Evolutionary conservation across 2,329 filamentous ascomycete species (phyloP).

Genomic region (Neoascochyta sp.): DNA sequence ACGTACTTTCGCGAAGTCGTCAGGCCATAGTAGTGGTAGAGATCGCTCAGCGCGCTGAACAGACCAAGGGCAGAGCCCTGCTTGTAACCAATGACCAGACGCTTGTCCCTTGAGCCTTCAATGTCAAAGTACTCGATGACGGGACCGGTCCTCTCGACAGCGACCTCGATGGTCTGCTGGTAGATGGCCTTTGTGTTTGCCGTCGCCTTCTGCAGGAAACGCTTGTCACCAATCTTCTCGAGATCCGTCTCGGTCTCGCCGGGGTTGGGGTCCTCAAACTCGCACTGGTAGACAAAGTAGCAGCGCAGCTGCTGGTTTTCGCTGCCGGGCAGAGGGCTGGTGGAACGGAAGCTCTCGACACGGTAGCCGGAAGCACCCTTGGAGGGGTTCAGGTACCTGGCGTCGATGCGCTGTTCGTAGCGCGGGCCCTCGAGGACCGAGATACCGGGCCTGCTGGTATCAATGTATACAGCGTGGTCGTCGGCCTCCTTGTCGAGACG

Average conservation of each 20-base stretch:
- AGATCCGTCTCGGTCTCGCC: slow-evolving; percentile 76
- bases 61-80: slow-evolving; percentile 86
- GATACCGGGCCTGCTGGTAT: slow-evolving; percentile 87
- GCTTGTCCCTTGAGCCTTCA: slow-evolving; percentile 84
- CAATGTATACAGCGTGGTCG: slow-evolving; percentile 97
- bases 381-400: slow-evolving; percentile 87
- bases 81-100: slow-evolving; percentile 90
- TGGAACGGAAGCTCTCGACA: slow-evolving; percentile 95
- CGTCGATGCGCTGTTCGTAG: slow-evolving; percentile 90
- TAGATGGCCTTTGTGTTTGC: slow-evolving; percentile 95
- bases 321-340: slow-evolving; percentile 69
- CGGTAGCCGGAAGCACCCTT: slow-evolving; percentile 72
- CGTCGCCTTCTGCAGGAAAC: slow-evolving; percentile 94
- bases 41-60: slow-evolving; percentile 90
- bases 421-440: slow-evolving; percentile 73
- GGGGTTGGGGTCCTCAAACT: slow-evolving; percentile 75
- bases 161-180: slow-evolving; percentile 84
- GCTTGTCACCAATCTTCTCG: slow-evolving; percentile 85
- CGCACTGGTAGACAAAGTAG: slow-evolving; percentile 98
- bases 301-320: slow-evolving; percentile 84
- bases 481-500: slow-evolving; percentile 89
- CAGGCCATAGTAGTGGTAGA: slow-evolving; percentile 98
- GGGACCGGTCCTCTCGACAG: slow-evolving; percentile 79
- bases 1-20: slow-evolving; percentile 97
- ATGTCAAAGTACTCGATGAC: slow-evolving; percentile 99